Evolutionary conservation across 1,139 yeast genomes (phyloP).

Genomic region (Blastobotrys persicus): DNA sequence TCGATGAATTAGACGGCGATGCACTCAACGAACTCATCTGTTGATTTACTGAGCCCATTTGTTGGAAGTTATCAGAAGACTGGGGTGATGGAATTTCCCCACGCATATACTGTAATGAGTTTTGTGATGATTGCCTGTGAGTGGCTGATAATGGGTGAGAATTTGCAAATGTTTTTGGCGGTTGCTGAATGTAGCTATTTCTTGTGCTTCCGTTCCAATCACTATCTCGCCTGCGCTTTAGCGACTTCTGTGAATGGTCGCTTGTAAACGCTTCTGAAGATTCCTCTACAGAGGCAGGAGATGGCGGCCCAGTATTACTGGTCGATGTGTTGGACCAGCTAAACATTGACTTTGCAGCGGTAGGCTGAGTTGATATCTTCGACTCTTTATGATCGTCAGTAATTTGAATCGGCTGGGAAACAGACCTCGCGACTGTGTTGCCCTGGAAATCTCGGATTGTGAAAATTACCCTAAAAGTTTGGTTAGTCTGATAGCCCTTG

Average conservation of each 20-base stretch:
- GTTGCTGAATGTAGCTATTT: conserved; percentile 10
- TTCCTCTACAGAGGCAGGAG: conserved; percentile 31
- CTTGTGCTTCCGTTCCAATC: conserved; percentile 24
- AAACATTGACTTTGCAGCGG: not conserved
- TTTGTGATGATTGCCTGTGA: conserved; percentile 1
- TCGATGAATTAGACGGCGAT: conserved; percentile 8
- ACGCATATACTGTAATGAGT: conserved; percentile 1
- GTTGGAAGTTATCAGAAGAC: conserved; percentile 22
- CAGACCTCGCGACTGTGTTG: conserved; percentile 65
- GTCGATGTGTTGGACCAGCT: not conserved
- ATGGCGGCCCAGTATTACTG: conserved; percentile 19
- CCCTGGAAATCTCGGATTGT: conserved; percentile 62
- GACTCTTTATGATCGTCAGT: conserved; percentile 86
- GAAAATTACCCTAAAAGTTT: conserved; percentile 55
- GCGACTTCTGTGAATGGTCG: conserved; percentile 27
- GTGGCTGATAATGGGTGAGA: not conserved
- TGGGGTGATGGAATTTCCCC: conserved; percentile 18
- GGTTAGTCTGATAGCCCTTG: too few relatives aligned
- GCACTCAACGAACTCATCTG: conserved; percentile 8
- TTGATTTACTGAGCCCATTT: not conserved
- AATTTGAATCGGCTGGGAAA: conserved; percentile 75
- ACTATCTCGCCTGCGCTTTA: conserved; percentile 29
- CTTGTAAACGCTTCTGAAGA: conserved; percentile 24
- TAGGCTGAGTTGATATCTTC: conserved; percentile 2
- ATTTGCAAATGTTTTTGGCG: not conserved